These are phyloP conservation scores for Lanmaoa rubissima DNA, from an alignment of 768 basidiomycete species.

Conservation along the genomic window DNA sequence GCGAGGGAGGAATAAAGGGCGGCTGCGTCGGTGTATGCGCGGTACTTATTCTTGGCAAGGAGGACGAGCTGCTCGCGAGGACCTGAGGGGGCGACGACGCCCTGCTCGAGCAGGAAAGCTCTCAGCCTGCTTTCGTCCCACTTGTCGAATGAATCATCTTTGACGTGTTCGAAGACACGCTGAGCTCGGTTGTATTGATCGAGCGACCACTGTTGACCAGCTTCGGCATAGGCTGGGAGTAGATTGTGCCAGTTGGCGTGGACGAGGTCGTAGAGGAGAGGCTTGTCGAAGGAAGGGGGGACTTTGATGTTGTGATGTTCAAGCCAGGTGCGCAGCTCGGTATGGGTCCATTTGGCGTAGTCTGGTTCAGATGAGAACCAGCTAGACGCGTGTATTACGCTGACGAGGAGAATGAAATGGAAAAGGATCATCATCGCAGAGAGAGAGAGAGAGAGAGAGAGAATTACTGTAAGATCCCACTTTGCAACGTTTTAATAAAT, in stretches of 20 bases:
- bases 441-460: neutral
- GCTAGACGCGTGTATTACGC: constrained; percentile 42
- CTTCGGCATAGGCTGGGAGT: constrained; percentile 31
- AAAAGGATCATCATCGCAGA: constrained; percentile 19
- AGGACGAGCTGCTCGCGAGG: constrained; percentile 77
- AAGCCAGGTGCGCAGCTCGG: constrained; percentile 68
- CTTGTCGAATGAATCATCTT: constrained; percentile 62
- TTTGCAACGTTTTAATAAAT: constrained; percentile 13
- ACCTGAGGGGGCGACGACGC: constrained; percentile 78
- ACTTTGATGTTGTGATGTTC: constrained; percentile 59
- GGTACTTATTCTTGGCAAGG: constrained; percentile 71
- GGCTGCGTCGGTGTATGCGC: constrained; percentile 58
- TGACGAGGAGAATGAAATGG: constrained; percentile 33
- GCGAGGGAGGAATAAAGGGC: constrained; percentile 52
- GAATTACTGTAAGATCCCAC: too few species aligned
- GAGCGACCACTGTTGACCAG: constrained; percentile 48
- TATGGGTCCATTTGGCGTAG: constrained; percentile 56
- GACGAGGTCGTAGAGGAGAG: constrained; percentile 49
- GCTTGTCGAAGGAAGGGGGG: constrained; percentile 43
- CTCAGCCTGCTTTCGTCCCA: constrained; percentile 87
- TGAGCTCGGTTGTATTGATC: constrained; percentile 67
- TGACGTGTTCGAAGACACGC: constrained; percentile 55
- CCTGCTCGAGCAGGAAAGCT: constrained; percentile 82
- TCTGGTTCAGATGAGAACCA: constrained; percentile 50
- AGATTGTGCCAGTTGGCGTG: constrained; percentile 54